phyloP scores from a whole-genome alignment of 148 eudicot species.

The Drosera capensis region DNA sequence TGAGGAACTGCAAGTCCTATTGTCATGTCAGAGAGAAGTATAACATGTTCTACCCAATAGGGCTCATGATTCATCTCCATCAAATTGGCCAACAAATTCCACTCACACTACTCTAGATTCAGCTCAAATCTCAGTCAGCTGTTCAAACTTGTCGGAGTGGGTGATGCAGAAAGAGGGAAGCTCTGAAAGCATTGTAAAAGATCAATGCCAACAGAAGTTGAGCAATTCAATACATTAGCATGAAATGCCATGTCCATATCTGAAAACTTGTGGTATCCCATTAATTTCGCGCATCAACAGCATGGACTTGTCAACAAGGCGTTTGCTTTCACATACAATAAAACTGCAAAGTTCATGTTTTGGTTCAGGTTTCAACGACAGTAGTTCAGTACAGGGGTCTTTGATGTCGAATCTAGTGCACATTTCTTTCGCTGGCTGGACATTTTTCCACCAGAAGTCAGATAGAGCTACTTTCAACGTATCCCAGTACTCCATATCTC shows the following conservation, averaged over 20 bases:
- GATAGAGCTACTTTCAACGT: constrained; percentile 37
- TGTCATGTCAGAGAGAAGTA: no score
- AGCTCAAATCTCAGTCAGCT: no score
- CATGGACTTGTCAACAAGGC: constrained; percentile 30
- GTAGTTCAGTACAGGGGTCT: constrained; percentile 36
- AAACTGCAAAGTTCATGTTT: constrained; percentile 32
- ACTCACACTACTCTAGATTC: no score
- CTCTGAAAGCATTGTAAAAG: not conserved
- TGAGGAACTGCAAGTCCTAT: no score
- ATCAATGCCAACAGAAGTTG: not conserved
- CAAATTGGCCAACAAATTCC: no score
- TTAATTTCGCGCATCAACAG: constrained; percentile 43
- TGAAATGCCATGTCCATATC: not conserved
- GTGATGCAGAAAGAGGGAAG: no score
- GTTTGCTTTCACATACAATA: constrained; percentile 42
- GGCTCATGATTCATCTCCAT: no score
- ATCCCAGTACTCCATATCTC: constrained; percentile 62
- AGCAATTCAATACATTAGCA: not conserved
- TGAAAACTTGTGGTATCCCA: constrained; percentile 19
- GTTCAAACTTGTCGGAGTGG: no score
- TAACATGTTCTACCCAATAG: no score
- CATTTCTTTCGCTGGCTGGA: constrained; percentile 55
- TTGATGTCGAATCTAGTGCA: constrained; percentile 21
- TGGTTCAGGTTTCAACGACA: constrained; percentile 37
- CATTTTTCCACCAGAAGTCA: constrained; percentile 90